Evolutionary conservation across 371 early-diverging fungal species (phyloP).

Genomic region (Phascolomyces articulosus): DNA sequence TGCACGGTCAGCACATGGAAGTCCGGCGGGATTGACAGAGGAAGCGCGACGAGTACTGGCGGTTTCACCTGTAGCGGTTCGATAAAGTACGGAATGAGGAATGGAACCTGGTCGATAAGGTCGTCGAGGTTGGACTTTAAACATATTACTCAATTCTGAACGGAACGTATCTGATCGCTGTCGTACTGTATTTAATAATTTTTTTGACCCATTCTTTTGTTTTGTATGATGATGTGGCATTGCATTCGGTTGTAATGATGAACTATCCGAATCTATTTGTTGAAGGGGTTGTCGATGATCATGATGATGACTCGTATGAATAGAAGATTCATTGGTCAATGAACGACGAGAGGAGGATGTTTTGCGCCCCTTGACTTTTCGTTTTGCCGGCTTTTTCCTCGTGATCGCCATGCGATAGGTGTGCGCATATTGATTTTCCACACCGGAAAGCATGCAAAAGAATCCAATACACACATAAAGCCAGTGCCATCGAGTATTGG

Average conservation of each 20-base stretch:
- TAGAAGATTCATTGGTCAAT: not conserved
- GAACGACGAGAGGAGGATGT: slow-evolving; percentile 4
- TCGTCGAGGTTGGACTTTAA: slow-evolving; percentile 16
- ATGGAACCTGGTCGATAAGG: slow-evolving; percentile 50
- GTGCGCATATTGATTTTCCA: slow-evolving; percentile 31
- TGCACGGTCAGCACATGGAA: slow-evolving; percentile 17
- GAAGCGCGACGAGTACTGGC: slow-evolving; percentile 12
- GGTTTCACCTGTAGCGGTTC: slow-evolving; percentile 20
- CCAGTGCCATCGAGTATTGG: slow-evolving; percentile 41
- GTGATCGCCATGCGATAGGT: slow-evolving; percentile 29
- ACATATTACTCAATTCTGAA: slow-evolving; percentile 41
- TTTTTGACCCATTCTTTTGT: slow-evolving; percentile 12
- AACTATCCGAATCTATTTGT: too few relatives aligned
- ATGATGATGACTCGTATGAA: not conserved
- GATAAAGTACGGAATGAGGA: slow-evolving; percentile 53
- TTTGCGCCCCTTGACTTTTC: not conserved
- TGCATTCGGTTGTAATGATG: too few relatives aligned
- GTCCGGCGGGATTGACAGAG: slow-evolving; percentile 16
- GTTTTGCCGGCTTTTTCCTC: slow-evolving; percentile 27
- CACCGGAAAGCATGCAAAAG: slow-evolving; percentile 27
- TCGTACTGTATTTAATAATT: slow-evolving; percentile 34
- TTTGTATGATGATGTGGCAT: not conserved
- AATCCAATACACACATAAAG: slow-evolving; percentile 34
- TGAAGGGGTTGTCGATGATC: not conserved
- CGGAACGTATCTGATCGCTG: slow-evolving; percentile 46